Evolutionary conservation across 1,284 basidiomycete species (phyloP), one percentile per base, ranked within the genome.

Genomic region (Fomes fomentarius): DNA sequence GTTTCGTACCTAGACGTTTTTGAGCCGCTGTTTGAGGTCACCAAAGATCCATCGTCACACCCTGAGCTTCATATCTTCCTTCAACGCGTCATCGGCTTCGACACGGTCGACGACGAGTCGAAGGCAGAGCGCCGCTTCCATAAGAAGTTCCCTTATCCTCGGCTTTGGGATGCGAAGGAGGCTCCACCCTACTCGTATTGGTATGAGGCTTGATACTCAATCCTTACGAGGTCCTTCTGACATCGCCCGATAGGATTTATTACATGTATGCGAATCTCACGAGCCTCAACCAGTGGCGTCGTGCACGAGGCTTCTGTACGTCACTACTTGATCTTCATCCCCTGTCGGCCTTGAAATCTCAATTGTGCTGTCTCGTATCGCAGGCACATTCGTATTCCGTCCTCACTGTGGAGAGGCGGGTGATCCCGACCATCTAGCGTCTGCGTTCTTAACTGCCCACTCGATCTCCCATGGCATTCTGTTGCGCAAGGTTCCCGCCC

Each of bases 401-500:
- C 97, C 97, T 1, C 97, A 99, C 72, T 93, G 93, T 24, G 97
- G 97, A 50, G 97, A 99, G 77, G 97, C 97, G 1, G 97, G 97
- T 37, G 97, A 99, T 70, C 94, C 97, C 0, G 96, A 99, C 71
- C 97, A 99, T 71, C 82, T 99, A 19, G 94, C 96, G 0, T 93
- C 96, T 0, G 92, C 96, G 1, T 99, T 94, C 82, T 81, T 99
- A 24, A 95, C 94, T 0, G 91, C 96, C 4, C 96, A 99, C 69
- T 98, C 96, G 0, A 99, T 99, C 70, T 98, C 96, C 14, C 97
- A 99, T 69, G 97, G 97, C 35, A 99, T 99, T 69, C 78, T 98
- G 21, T 81, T 99, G 11, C 90, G 97, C 58, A 99, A 99, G 72
- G 96, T 99, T 1, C 97, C 96, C 0, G 96, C 95, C 0, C 75